These are phyloP conservation scores for Kazachstania sp. DNA, from an alignment of 1,139 yeast species.

Conservation along the genomic window DNA sequence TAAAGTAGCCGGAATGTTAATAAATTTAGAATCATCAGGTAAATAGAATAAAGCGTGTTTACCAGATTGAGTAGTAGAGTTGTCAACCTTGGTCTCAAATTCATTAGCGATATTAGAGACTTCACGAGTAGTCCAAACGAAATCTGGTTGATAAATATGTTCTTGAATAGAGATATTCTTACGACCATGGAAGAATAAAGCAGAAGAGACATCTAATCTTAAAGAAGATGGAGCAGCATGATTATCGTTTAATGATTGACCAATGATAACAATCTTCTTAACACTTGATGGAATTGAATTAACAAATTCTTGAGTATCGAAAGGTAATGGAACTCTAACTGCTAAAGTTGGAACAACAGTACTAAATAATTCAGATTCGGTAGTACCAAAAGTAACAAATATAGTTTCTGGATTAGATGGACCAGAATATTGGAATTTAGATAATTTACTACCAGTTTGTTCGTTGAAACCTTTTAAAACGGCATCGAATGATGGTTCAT, in stretches of 20 bases:
- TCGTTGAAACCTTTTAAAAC: conserved; percentile 51
- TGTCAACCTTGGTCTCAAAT: conserved; percentile 19
- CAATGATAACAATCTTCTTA: conserved; percentile 56
- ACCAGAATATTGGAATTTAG: conserved; percentile 53
- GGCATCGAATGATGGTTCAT: conserved; percentile 48
- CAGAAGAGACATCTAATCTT: conserved; percentile 65
- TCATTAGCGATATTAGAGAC: conserved; percentile 43
- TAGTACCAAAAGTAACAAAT: conserved; percentile 69
- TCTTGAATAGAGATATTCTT: conserved; percentile 39
- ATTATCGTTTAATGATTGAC: conserved; percentile 40
- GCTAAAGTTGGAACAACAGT: conserved; percentile 59
- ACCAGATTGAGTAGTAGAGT: not conserved
- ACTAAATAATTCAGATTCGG: conserved; percentile 50
- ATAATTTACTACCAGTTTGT: conserved; percentile 38
- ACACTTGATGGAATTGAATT: conserved; percentile 50
- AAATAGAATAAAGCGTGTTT: not conserved
- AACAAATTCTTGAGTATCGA: conserved; percentile 54
- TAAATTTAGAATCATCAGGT: conserved; percentile 29
- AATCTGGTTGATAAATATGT: conserved; percentile 43
- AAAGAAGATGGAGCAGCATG: conserved; percentile 35
- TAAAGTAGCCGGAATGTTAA: conserved; percentile 54
- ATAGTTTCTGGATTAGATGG: conserved; percentile 52
- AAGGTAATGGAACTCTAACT: conserved; percentile 73
- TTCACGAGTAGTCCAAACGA: conserved; percentile 51
- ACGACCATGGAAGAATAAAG: conserved; percentile 49